Conservation (phyloP, 2,329 filamentous ascomycete species). For the Fusarium verticillioides region DNA sequence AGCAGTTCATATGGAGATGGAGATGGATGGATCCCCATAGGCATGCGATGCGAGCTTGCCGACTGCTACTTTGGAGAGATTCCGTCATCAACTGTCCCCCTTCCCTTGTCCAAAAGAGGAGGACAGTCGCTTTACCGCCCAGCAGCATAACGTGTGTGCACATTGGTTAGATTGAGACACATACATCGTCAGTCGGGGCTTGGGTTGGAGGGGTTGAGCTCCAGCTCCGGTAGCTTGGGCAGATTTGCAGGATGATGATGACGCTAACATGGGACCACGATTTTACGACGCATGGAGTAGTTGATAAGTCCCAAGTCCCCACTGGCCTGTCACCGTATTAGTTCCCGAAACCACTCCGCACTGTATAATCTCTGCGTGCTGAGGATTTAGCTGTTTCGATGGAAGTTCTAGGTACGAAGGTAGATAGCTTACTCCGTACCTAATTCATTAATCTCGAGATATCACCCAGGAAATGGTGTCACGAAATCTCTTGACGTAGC, state of each 20-base stretch:
- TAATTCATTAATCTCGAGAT: not conserved
- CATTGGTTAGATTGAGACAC: constrained; percentile 20
- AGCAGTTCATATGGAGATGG: constrained; percentile 10
- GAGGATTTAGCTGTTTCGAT: not conserved
- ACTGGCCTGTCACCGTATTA: constrained; percentile 1
- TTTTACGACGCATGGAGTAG: constrained; percentile 25
- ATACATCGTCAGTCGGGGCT: not conserved
- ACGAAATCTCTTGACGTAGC: constrained; percentile 20
- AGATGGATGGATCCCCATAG: constrained; percentile 14
- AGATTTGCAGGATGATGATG: constrained; percentile 42
- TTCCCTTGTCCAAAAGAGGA: constrained; percentile 10
- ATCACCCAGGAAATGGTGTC: constrained; percentile 9
- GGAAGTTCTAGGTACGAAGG: not conserved
- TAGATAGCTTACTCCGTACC: not conserved
- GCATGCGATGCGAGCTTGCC: constrained; percentile 23
- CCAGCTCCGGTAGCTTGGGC: constrained; percentile 22
- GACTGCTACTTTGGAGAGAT: constrained; percentile 23
- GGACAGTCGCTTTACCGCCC: constrained; percentile 23
- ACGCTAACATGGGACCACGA: constrained; percentile 43
- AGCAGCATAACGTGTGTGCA: not conserved
- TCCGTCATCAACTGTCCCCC: constrained; percentile 6
- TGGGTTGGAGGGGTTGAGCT: constrained; percentile 8
- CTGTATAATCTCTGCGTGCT: constrained; percentile 5
- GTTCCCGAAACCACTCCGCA: not conserved
- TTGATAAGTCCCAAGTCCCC: not conserved